A percentile compares a stretch with the other conserved stretches of the same genome.
phyloP scores from a whole-genome alignment of 2,329 filamentous ascomycete species.

The Diaporthe vexans region DNA sequence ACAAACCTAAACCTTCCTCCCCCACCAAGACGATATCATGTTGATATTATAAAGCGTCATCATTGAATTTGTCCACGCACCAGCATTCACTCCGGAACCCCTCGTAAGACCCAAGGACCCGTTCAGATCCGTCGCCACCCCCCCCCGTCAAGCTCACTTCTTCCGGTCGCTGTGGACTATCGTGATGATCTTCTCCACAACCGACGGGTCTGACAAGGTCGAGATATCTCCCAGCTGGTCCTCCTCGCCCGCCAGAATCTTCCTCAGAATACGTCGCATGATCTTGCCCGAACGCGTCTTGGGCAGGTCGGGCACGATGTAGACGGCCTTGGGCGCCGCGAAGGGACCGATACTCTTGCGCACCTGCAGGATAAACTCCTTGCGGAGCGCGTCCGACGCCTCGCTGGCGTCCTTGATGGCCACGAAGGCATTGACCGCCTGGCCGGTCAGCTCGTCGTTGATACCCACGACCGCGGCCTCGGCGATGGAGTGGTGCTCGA shows the following conservation, averaged over 20 bases:
- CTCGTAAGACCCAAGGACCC: background rate
- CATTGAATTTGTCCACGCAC: background rate
- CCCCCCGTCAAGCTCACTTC: constrained; percentile 56
- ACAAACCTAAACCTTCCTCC: background rate
- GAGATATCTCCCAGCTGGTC: constrained; percentile 95
- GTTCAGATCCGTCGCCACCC: background rate
- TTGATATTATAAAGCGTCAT: constrained; percentile 22
- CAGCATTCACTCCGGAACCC: background rate
- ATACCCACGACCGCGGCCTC: constrained; percentile 97
- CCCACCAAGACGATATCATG: background rate
- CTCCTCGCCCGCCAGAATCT: constrained; percentile 97
- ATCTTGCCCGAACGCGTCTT: constrained; percentile 99
- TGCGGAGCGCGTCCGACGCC: constrained; percentile 83
- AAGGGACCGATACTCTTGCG: constrained; percentile 98
- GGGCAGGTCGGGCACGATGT: constrained; percentile 91
- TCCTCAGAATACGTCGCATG: constrained; percentile 95
- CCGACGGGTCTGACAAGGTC: constrained; percentile 91
- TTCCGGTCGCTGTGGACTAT: constrained; percentile 77
- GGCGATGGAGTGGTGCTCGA: constrained; percentile 90
- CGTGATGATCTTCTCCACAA: constrained; percentile 91
- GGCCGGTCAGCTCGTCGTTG: constrained; percentile 92
- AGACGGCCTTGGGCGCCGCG: constrained; percentile 94
- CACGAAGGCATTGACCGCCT: constrained; percentile 98
- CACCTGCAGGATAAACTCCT: constrained; percentile 94
- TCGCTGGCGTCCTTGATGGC: constrained; percentile 89